phyloP scores from a whole-genome alignment of 164 flowering plant genomes.

The Vitis rotundifolia region DNA sequence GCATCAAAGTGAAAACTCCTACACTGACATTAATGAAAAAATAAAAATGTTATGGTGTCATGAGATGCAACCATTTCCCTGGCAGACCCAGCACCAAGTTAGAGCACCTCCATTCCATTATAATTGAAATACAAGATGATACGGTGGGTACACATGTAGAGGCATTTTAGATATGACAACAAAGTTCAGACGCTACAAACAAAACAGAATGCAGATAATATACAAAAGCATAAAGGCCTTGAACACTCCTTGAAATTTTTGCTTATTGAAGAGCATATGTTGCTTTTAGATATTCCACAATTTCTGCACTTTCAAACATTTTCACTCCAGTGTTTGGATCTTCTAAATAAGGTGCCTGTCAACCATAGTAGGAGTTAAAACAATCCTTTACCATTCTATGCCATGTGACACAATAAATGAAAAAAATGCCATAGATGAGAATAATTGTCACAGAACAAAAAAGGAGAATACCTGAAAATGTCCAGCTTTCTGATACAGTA shows the following conservation, averaged over 20 bases:
- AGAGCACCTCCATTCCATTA: not conserved
- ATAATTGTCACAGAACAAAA: not conserved
- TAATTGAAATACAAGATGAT: not conserved
- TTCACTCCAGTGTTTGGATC: slow-evolving; percentile 95
- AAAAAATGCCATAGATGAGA: not conserved
- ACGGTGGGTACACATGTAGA: not conserved
- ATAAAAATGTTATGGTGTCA: no score
- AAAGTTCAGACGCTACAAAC: not conserved
- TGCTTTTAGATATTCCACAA: slow-evolving; percentile 75
- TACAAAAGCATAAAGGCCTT: slow-evolving; percentile 1
- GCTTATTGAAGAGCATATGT: slow-evolving; percentile 58
- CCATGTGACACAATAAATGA: no score
- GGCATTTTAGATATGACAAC: not conserved
- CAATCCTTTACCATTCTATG: not conserved
- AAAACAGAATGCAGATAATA: not conserved
- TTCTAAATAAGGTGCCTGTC: slow-evolving; percentile 81
- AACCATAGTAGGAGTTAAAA: slow-evolving; percentile 2
- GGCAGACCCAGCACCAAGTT: not conserved
- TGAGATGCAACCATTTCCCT: no score
- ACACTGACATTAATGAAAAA: no score
- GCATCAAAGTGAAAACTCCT: not conserved
- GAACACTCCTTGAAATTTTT: not conserved
- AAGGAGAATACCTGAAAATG: slow-evolving; percentile 70
- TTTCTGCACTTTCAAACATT: slow-evolving; percentile 97
- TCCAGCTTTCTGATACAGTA: slow-evolving; percentile 58